These are phyloP conservation scores for Aspergillus nidulans DNA, from an alignment of 495 filamentous ascomycete genomes.

Conservation along the genomic window DNA sequence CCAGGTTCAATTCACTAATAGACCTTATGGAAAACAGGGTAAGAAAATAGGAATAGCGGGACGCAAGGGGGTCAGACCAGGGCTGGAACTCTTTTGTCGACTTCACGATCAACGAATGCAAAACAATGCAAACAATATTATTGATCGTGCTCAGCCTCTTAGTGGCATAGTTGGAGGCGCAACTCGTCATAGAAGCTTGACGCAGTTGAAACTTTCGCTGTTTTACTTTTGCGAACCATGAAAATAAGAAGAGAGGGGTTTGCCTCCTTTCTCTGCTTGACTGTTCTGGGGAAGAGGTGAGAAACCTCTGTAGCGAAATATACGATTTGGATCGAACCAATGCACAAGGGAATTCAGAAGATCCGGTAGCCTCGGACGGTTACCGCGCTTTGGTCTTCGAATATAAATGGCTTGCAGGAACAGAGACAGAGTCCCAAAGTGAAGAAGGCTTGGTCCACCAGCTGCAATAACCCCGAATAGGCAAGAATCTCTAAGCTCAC, in stretches of 20 bases:
- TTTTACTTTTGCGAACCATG: no score
- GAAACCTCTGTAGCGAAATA: no score
- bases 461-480: slow-evolving; percentile 1
- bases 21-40: neutral
- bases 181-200: no score
- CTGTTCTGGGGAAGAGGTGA: no score
- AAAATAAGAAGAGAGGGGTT: no score
- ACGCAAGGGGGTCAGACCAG: slow-evolving; percentile 19
- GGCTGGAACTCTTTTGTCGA: slow-evolving; percentile 4
- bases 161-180: no score
- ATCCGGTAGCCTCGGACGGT: no score
- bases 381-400: neutral
- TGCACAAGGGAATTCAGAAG: neutral
- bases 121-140: neutral
- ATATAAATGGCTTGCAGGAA: neutral
- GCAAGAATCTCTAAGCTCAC: neutral
- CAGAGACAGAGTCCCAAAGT: neutral
- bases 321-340: neutral
- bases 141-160: slow-evolving; percentile 14
- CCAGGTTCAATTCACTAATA: slow-evolving; percentile 6
- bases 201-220: no score
- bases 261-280: no score
- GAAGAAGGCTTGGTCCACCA: neutral
- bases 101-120: slow-evolving; percentile 5
- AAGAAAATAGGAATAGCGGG: slow-evolving; percentile 2